Evolutionary conservation across 768 basidiomycete species (phyloP), one percentile per base, ranked within the genome.

Genomic region (Lepiota brunneoincarnata): DNA sequence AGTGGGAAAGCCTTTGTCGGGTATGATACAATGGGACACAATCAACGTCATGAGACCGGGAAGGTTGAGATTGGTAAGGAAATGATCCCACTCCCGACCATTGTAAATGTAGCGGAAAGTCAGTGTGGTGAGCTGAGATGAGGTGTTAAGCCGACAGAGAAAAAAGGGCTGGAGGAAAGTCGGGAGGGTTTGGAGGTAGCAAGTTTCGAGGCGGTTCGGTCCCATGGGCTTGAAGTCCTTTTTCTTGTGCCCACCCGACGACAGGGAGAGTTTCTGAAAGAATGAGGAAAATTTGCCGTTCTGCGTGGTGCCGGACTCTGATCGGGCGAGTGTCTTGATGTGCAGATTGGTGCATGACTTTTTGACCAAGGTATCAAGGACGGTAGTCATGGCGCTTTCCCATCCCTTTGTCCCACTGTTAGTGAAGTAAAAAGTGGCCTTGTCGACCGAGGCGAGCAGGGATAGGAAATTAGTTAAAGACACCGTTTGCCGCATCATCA

Each of bases 81-180:
- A 56, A 20, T 43, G 35, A 11, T 49, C 49, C 55, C 55, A 56
- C 23, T 51, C 55, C 15, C 43, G 42, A 26, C 28, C 49, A 21
- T 56, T 50, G 11, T 50, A 56, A 31, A 56, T 40, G 41, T 56
- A 56, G n/a, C 44, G 23, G 23, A 56, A 44, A 4, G 55, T 50
- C 10, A 56, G 38, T 26, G 34, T 43, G 5, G 49, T 56, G 10
- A 56, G 48, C 11, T 40, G 48, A 14, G 39, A 49, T 20, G 52
- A 45, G 4, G 55, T 28, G 49, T 51, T 56, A 10, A 56, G 41
- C 14, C 18, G 49, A 17, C 38, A 34, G 28, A 48, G 42, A 26
- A 44, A n/a, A 15, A 38, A 28, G 9, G 55, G 37, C 14, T 56
- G 55, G 18, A 56, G 55, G 23, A 56, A 56, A 2, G 35, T 49